A percentile compares a stretch with the other conserved stretches of the same genome.
These are phyloP conservation scores for Kwoniella newhampshirensis DNA, from an alignment of 768 basidiomycete species.

Conservation along the genomic window DNA sequence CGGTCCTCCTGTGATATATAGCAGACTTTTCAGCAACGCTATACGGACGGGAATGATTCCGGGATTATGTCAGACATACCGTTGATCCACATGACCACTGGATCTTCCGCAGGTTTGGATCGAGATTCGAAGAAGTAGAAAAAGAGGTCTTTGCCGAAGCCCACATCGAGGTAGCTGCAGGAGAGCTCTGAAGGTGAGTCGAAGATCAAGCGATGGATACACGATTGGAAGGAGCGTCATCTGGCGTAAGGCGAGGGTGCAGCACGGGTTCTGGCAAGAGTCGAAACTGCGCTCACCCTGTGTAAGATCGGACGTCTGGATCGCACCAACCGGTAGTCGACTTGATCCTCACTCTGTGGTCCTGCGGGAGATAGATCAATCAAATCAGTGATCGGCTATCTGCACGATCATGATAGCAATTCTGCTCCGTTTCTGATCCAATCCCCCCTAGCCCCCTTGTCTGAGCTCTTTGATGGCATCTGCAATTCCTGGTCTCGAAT, in stretches of 20 bases:
- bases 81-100: conserved; percentile 54
- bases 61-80: too few species aligned
- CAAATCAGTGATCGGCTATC: background rate
- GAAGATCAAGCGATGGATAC: background rate
- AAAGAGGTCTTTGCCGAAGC: conserved; percentile 49
- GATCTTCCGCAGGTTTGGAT: conserved; percentile 52
- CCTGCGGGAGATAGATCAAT: conserved; percentile 11
- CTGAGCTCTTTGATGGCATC: too few species aligned
- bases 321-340: conserved; percentile 57
- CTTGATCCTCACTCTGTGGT: conserved; percentile 56
- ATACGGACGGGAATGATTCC: background rate
- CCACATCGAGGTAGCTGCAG: conserved; percentile 46
- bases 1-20: conserved; percentile 60
- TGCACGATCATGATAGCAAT: background rate
- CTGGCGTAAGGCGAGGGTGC: background rate
- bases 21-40: background rate
- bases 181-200: background rate
- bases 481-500: too few species aligned
- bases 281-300: conserved; percentile 36
- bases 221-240: background rate
- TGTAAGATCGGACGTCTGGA: conserved; percentile 52
- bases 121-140: conserved; percentile 77
- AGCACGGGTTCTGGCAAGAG: background rate
- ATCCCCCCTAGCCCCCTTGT: too few species aligned
- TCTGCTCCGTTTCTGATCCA: background rate